phyloP scores from a whole-genome alignment of 495 filamentous ascomycete genomes.

The Lophiotrema nucula region DNA sequence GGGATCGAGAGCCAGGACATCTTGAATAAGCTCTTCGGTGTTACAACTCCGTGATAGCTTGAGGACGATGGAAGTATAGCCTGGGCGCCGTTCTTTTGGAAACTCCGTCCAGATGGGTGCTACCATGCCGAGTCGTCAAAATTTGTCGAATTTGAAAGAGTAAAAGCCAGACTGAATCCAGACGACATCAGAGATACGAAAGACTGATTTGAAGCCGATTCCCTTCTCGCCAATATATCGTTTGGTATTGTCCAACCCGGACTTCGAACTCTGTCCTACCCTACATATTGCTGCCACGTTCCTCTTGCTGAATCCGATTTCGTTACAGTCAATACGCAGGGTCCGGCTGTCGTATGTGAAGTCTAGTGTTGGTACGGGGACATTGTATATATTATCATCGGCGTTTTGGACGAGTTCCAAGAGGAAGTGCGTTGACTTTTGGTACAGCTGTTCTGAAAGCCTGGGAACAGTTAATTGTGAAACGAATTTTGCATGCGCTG shows the following conservation, averaged over 20 bases:
- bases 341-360: background rate
- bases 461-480: background rate
- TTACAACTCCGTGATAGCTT: background rate
- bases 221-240: conserved; percentile 16
- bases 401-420: conserved; percentile 15
- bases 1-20: background rate
- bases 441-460: background rate
- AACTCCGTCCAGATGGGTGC: conserved; percentile 6
- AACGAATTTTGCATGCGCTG: background rate
- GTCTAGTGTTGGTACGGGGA: background rate
- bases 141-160: conserved; percentile 9
- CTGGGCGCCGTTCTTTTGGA: background rate
- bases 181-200: conserved; percentile 1
- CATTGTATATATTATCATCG: conserved; percentile 2
- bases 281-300: conserved; percentile 10
- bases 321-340: conserved; percentile 12
- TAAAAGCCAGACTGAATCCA: background rate
- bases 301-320: background rate
- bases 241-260: background rate
- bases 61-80: background rate
- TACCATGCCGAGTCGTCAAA: conserved; percentile 6
- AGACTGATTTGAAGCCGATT: conserved; percentile 20
- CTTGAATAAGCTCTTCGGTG: background rate
- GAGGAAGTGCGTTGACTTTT: conserved; percentile 6
- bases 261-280: conserved; percentile 6